Evolutionary conservation across 306 rosid species (phyloP), one percentile per base, ranked within the genome.

Genomic region (Amphicarpaea edgeworthii): DNA sequence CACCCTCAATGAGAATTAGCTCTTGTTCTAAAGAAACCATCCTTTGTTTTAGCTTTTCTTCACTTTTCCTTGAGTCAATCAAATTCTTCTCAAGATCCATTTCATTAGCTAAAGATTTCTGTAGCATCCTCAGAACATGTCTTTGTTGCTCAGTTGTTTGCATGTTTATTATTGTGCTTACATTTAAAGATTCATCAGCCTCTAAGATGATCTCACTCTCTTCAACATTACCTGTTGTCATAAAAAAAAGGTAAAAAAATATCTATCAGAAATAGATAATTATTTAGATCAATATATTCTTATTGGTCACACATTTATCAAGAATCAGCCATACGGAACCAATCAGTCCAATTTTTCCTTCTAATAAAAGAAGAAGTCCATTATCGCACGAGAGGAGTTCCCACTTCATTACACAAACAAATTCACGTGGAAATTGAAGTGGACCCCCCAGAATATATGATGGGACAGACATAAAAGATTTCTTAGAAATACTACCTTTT

Each of bases 71-170:
- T 30, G 89, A 85, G 45, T 87, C 89, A 2, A 76, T 72, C 46
- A 90, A 54, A 71, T 82, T 91, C 83, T 88, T 91, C 83, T 91
- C 98, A 74, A 91, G 94, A 81, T 90, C 90, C 74, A 94, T 87
- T 79, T 94, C 98, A 66, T 78, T 87, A 5, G 94, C 96, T 78
- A 94, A 62, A 73, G 98, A 82, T 82, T 90, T 91, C 86, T 94
- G 96, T 32, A 94, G 88, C 91, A 87, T 82, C 90, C 90, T 90
- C 77, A 94, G 76, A 74, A 93, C 78, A 61, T 87, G 70, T 67
- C 88, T 89, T 74, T 87, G 93, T 49, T 88, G 87, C 81, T 89
- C 97, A 70, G 76, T 51, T 23, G 96, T 90, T 75, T 88, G 91
- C 92, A 91, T 81, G 21, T 87, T 76, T 72, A 83, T 83, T 53